These are phyloP conservation scores for Talaromyces sp. DNA, from an alignment of 2,329 filamentous ascomycete genomes.

Conservation along the genomic window DNA sequence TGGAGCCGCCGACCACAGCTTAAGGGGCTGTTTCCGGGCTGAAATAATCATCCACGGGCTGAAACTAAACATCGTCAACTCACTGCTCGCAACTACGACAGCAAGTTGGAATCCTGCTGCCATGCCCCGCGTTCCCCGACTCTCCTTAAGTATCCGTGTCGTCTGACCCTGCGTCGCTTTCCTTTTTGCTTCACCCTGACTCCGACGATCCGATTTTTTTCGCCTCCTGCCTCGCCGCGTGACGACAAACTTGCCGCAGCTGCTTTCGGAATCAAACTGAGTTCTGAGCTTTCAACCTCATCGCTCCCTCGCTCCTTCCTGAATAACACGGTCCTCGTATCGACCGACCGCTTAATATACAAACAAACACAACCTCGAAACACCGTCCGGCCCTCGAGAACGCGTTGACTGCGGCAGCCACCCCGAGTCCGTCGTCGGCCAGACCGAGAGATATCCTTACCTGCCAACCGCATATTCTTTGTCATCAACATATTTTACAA, in stretches of 20 bases:
- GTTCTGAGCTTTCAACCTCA: background rate
- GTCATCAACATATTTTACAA: background rate
- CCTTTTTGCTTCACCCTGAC: background rate
- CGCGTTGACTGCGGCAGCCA: background rate
- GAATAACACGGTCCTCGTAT: background rate
- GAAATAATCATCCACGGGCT: background rate
- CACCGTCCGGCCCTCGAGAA: background rate
- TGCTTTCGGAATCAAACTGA: background rate
- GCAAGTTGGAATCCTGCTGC: background rate
- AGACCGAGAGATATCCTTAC: background rate
- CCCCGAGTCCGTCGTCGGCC: background rate
- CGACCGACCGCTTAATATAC: background rate
- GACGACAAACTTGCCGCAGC: background rate
- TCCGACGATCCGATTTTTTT: background rate
- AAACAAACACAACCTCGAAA: background rate
- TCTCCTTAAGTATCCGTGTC: background rate
- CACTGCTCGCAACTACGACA: background rate
- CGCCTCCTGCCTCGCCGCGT: background rate
- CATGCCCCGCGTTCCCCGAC: background rate
- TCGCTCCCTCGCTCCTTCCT: background rate
- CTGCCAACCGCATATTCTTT: background rate
- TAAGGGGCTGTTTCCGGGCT: background rate
- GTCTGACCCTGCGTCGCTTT: background rate
- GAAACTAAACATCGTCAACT: background rate
- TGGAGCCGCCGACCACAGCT: background rate